phyloP scores from a whole-genome alignment of 306 rosid genomes.

The Vigna radiata region DNA sequence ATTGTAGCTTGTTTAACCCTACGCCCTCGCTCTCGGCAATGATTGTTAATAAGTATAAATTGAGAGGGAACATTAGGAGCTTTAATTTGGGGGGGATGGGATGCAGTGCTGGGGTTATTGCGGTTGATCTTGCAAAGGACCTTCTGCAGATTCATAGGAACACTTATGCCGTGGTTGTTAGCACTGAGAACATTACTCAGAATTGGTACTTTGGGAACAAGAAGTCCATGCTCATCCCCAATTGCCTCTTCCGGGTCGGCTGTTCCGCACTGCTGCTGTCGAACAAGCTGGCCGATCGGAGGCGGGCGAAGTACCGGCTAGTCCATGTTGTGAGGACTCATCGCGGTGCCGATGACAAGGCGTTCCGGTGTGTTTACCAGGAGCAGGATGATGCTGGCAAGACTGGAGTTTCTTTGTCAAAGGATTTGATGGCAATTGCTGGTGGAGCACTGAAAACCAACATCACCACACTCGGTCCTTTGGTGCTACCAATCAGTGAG shows the following conservation, averaged over 20 bases:
- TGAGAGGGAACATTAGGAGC: slow-evolving; percentile 76
- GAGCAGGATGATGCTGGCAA: slow-evolving; percentile 76
- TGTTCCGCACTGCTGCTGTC: slow-evolving; percentile 64
- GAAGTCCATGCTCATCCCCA: slow-evolving; percentile 79
- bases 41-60: slow-evolving; percentile 72
- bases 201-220: slow-evolving; percentile 82
- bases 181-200: slow-evolving; percentile 81
- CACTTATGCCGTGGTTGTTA: slow-evolving; percentile 73
- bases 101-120: slow-evolving; percentile 82
- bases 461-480: slow-evolving; percentile 77
- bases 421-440: slow-evolving; percentile 82
- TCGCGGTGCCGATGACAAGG: slow-evolving; percentile 74
- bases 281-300: slow-evolving; percentile 57
- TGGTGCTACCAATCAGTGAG: slow-evolving; percentile 83
- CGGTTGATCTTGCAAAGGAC: slow-evolving; percentile 77
- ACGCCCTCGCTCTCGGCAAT: slow-evolving; percentile 77
- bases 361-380: slow-evolving; percentile 73
- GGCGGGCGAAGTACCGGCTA: slow-evolving; percentile 70
- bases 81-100: slow-evolving; percentile 90
- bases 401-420: slow-evolving; percentile 78
- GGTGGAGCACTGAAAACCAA: slow-evolving; percentile 78
- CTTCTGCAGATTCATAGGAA: slow-evolving; percentile 70
- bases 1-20: slow-evolving; percentile 76
- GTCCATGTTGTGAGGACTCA: slow-evolving; percentile 78
- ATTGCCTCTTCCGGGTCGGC: slow-evolving; percentile 79